Conservation (phyloP, 2,329 filamentous ascomycete genomes). For the Botrytis galanthina region DNA sequence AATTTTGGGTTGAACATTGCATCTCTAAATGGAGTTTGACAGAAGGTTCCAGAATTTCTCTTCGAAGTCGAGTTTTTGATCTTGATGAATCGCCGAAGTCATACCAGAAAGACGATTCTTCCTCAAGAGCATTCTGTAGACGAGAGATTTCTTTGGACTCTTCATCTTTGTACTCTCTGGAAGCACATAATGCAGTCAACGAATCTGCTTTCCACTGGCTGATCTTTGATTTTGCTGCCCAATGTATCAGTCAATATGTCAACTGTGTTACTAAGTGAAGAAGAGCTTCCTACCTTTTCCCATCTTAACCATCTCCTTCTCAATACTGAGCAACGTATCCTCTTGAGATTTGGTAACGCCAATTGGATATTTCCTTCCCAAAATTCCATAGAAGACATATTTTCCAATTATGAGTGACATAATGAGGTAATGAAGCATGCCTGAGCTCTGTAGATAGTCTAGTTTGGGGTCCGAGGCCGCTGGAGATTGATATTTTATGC, state of each 20-base stretch:
- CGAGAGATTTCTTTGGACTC: background rate
- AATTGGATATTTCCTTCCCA: background rate
- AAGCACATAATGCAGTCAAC: background rate
- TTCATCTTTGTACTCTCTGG: background rate
- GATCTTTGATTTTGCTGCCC: background rate
- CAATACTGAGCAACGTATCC: background rate
- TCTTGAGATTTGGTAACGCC: background rate
- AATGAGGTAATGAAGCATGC: constrained; percentile 9
- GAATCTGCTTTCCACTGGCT: constrained; percentile 4
- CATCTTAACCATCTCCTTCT: constrained; percentile 6
- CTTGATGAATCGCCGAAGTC: background rate
- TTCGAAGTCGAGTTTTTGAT: background rate
- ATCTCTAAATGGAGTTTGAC: background rate
- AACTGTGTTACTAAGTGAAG: background rate
- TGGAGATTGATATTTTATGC: background rate
- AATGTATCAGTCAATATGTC: background rate
- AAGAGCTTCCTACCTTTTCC: background rate
- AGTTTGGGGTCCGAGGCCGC: background rate
- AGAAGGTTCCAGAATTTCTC: background rate
- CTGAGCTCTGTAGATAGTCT: background rate
- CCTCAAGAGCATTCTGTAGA: background rate
- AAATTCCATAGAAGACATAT: background rate
- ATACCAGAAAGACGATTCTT: background rate
- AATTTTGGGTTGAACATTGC: background rate
- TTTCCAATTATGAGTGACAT: constrained; percentile 1